Evolutionary conservation across 345 rosid genomes (phyloP).

Genomic region (Citrus sp.): DNA sequence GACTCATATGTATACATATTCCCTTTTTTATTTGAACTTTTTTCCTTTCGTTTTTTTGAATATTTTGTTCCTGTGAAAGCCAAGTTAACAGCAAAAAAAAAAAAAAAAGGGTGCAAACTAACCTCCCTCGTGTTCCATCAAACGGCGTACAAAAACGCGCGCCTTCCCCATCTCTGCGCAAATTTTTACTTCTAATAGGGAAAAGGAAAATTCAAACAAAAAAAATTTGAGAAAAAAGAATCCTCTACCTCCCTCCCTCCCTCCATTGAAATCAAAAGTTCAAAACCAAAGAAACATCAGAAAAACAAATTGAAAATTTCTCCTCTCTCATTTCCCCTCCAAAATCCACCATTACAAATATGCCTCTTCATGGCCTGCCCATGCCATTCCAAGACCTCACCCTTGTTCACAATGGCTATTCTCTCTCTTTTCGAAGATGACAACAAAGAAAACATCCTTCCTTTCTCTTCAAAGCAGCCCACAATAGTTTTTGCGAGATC

Average conservation of each 20-base stretch:
- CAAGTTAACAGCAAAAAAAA: background rate
- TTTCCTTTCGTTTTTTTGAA: too few species aligned
- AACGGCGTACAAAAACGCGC: background rate
- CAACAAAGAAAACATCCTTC: conserved; percentile 37
- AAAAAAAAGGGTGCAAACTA: background rate
- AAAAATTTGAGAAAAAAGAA: background rate
- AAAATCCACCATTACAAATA: conserved; percentile 31
- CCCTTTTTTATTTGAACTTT: too few species aligned
- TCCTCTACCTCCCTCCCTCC: background rate
- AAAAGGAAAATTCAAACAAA: background rate
- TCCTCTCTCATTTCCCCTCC: conserved; percentile 19
- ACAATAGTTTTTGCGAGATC: background rate
- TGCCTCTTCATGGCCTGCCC: background rate
- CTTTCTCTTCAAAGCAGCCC: conserved; percentile 18
- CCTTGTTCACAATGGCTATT: conserved; percentile 19
- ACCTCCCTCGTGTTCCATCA: background rate
- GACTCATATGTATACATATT: too few species aligned
- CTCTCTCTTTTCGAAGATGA: conserved; percentile 10
- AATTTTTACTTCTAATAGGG: background rate
- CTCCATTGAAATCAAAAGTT: conserved; percentile 5
- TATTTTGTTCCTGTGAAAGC: too few species aligned
- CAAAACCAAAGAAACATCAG: background rate
- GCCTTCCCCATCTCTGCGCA: background rate
- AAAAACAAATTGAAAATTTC: conserved; percentile 3
- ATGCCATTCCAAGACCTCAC: background rate